These are phyloP conservation scores for Parastagonospora avenae DNA, from an alignment of 2,329 filamentous ascomycete genomes.

Conservation along the genomic window DNA sequence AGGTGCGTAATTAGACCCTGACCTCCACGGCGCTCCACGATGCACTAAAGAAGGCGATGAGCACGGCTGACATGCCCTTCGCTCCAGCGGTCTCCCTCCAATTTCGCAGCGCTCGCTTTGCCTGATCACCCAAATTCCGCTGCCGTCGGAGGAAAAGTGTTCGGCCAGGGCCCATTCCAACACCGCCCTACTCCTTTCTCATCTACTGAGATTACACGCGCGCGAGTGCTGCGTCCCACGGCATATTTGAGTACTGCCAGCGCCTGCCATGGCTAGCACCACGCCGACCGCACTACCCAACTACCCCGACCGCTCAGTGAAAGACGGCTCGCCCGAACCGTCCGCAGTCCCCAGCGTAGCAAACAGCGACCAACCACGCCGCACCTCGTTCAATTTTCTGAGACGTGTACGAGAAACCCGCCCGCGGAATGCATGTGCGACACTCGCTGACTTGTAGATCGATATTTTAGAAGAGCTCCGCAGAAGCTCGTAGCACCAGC, in stretches of 20 bases:
- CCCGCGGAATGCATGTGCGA: not conserved
- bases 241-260: slow-evolving; percentile 30
- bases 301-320: slow-evolving; percentile 13
- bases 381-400: slow-evolving; percentile 46
- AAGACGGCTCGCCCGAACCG: slow-evolving; percentile 37
- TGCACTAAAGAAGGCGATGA: not conserved
- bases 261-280: slow-evolving; percentile 34
- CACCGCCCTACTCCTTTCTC: slow-evolving; percentile 26
- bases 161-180: slow-evolving; percentile 17
- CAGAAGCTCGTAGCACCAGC: slow-evolving; percentile 31
- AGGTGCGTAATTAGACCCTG: slow-evolving; percentile 4
- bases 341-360: slow-evolving; percentile 21
- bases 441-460: not conserved
- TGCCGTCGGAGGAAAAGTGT: slow-evolving; percentile 12
- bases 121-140: slow-evolving; percentile 4
- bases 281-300: slow-evolving; percentile 23
- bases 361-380: slow-evolving; percentile 27
- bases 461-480: slow-evolving; percentile 19
- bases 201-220: slow-evolving; percentile 32
- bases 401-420: slow-evolving; percentile 28
- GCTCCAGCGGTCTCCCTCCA: slow-evolving; percentile 24
- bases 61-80: slow-evolving; percentile 9
- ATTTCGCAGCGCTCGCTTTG: slow-evolving; percentile 17
- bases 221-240: slow-evolving; percentile 8
- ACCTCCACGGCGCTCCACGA: slow-evolving; percentile 2